Conservation (phyloP, 1,284 basidiomycete species). For the Apiotrichum akiyoshidainum region DNA sequence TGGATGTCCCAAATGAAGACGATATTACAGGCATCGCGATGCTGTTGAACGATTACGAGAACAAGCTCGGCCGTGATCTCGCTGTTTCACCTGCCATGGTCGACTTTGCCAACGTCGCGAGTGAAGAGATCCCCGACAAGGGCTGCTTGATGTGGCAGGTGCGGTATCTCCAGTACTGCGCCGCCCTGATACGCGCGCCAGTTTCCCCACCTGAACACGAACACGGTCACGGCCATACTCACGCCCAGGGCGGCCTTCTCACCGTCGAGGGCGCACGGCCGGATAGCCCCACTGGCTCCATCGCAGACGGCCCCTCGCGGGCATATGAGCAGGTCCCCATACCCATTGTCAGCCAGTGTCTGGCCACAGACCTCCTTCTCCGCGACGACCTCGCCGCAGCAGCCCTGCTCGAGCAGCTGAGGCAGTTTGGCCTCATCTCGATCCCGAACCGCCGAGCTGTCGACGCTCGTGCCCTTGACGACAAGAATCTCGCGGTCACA, state of each 20-base stretch:
- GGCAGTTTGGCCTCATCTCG: constrained; percentile 60
- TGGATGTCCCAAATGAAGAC: constrained; percentile 41
- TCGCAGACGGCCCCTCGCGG: constrained; percentile 41
- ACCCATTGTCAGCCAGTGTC: constrained; percentile 60
- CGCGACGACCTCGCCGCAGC: constrained; percentile 57
- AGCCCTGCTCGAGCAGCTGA: constrained; percentile 60
- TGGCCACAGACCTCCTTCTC: constrained; percentile 62
- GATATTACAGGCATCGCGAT: constrained; percentile 63
- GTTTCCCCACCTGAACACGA: constrained; percentile 6
- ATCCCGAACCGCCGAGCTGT: constrained; percentile 38
- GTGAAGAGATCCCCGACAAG: constrained; percentile 11
- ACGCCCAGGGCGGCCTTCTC: constrained; percentile 7
- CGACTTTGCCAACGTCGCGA: constrained; percentile 26
- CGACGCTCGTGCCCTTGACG: background rate
- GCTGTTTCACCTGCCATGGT: constrained; percentile 25
- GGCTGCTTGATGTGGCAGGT: constrained; percentile 61
- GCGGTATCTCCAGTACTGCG: constrained; percentile 59
- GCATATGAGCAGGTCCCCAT: constrained; percentile 62
- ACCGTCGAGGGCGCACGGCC: constrained; percentile 8
- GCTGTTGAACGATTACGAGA: constrained; percentile 57
- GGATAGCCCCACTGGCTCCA: background rate
- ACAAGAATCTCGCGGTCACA: background rate
- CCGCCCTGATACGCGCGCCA: constrained; percentile 35
- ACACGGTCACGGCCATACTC: background rate
- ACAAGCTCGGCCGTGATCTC: constrained; percentile 44